Evolutionary conservation across 163 green algal genomes (phyloP).

Genomic region (Scenedesmus sp.): DNA sequence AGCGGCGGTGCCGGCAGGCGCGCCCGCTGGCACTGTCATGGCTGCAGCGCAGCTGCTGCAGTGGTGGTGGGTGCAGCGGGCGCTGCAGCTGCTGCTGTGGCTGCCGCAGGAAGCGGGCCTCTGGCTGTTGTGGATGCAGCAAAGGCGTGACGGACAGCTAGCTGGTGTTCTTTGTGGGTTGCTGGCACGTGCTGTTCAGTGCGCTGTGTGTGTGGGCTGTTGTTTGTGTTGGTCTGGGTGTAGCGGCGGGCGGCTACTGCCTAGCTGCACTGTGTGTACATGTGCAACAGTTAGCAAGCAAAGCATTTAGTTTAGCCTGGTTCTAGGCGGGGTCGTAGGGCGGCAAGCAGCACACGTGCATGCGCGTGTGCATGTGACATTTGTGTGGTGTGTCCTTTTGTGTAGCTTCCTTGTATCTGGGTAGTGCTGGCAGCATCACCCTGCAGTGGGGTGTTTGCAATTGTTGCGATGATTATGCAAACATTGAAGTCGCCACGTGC

Average conservation of each 20-base stretch:
- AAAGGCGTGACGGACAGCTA: not conserved
- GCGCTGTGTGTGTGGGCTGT: not conserved
- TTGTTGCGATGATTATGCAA: not conserved
- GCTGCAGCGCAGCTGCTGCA: conserved; percentile 20
- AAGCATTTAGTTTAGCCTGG: not conserved
- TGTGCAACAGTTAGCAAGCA: not conserved
- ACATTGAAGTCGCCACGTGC: not conserved
- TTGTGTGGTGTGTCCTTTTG: not conserved
- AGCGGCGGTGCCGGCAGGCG: not conserved
- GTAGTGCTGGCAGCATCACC: not conserved
- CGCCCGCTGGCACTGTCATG: not conserved
- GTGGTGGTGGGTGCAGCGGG: conserved; percentile 14
- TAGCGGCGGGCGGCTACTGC: not conserved
- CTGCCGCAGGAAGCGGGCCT: not conserved
- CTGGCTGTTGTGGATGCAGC: not conserved
- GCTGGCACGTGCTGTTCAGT: not conserved
- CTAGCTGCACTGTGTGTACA: no score
- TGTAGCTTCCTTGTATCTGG: no score
- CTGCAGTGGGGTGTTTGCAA: not conserved
- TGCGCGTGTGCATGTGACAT: not conserved
- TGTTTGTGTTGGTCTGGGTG: not conserved
- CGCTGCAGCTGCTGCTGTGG: conserved; percentile 11
- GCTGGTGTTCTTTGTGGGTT: not conserved
- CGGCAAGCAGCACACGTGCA: not conserved
- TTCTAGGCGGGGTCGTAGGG: no score